Percentiles rank a stretch among this genome's conserved stretches.
phyloP scores from a whole-genome alignment of 2,329 filamentous ascomycete genomes.

The Daldinia sp. region DNA sequence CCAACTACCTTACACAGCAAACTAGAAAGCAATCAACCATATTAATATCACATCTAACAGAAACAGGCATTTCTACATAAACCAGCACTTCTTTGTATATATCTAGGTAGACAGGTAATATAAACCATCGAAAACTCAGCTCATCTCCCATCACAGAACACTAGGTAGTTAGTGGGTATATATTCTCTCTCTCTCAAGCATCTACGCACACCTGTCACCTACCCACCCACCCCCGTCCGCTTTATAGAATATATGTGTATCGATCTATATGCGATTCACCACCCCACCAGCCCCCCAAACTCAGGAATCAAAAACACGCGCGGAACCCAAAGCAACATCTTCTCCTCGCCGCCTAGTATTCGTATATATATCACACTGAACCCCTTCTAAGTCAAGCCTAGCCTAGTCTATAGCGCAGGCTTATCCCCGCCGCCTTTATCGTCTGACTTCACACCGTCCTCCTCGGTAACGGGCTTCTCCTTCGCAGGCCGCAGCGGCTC shows the following conservation, averaged over 20 bases:
- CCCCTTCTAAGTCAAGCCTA: background rate
- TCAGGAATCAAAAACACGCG: background rate
- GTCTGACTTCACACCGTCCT: conserved; percentile 10
- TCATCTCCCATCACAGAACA: background rate
- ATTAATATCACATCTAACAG: no score
- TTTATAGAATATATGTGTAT: background rate
- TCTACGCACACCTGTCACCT: background rate
- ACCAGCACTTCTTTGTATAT: background rate
- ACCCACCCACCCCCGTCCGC: background rate
- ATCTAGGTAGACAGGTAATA: background rate
- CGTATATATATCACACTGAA: background rate
- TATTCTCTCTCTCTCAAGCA: background rate
- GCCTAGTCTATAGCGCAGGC: background rate
- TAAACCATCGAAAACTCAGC: background rate
- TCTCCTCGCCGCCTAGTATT: background rate
- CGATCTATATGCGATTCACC: background rate
- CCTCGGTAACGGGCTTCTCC: conserved; percentile 20
- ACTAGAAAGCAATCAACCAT: no score
- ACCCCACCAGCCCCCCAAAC: background rate
- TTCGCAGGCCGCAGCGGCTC: conserved; percentile 21
- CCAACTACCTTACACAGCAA: no score
- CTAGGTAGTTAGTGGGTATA: background rate
- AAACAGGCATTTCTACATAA: no score
- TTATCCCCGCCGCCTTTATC: conserved; percentile 23
- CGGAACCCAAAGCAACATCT: background rate